Evolutionary conservation across 768 basidiomycete species (phyloP), one percentile per base, ranked within the genome.

Genomic region (Cystobasidium ongulense): DNA sequence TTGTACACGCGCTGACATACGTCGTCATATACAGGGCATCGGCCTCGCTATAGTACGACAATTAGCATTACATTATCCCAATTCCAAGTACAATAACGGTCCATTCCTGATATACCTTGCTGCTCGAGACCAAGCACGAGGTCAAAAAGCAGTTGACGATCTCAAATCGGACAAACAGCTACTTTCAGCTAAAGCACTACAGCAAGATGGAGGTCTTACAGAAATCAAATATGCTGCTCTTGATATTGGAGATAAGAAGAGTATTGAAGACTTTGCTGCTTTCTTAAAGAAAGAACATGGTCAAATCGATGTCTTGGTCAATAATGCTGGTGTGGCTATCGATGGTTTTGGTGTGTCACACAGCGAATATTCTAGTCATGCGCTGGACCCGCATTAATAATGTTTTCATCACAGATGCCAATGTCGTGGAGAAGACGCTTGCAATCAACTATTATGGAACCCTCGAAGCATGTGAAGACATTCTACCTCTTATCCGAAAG

Each of bases 291-390:
- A 54, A 35, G 61, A n/a, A 36, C 67, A 72, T 35, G 65, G 63
- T 3, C 67, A 78, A 74, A 74, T 77, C 31, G 78, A 79, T 61
- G 64, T 77, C 33, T 70, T 76, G 10, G 43, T 79, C 23, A 63
- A 63, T 39, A 79, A 79, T 64, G 78, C 78, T 17, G 76, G 75
- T 8, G 65, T 75, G n/a, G 76, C 76, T 10, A 73, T 54, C 13
- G 41, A 65, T 35, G 64, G 73, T 38, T 74, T 67, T 23, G 36
- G 71, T 46, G 31, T 25, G 38, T 36, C 5, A n/a, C 11, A 11
- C 18, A 59, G 35, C 36, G 15, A 17, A 8, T 8, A 25, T n/a
- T 5, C 31, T 36, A n/a, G 52, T 68, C 23, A 23, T 38, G 57
- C 21, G 8, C 66, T 2, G 13, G 41, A 8, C 35, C 46, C 15